phyloP scores from a whole-genome alignment of 768 basidiomycete genomes.

The Boletus rufocinnamomeus region DNA sequence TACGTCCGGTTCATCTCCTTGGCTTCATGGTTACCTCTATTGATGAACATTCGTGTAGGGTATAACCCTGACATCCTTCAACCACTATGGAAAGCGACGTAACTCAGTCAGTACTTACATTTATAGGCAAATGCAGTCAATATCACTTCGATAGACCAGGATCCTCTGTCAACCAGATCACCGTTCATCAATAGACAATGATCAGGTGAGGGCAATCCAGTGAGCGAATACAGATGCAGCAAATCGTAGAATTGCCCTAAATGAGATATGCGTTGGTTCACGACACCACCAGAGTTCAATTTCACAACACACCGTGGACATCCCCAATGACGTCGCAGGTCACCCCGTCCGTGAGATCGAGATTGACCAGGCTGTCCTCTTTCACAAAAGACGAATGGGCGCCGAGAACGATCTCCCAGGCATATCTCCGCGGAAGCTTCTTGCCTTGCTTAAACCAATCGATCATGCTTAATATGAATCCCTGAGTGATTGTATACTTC shows the following conservation, averaged over 20 bases:
- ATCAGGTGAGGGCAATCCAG: constrained; percentile 80
- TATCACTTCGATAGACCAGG: constrained; percentile 93
- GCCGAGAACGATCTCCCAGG: constrained; percentile 94
- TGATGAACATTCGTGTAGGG: constrained; percentile 87
- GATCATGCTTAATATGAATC: constrained; percentile 86
- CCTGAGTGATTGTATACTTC: constrained; percentile 69
- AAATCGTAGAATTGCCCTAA: constrained; percentile 95
- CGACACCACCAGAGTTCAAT: neutral
- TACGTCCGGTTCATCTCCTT: constrained; percentile 96
- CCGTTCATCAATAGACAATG: constrained; percentile 91
- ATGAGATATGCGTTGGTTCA: constrained; percentile 10
- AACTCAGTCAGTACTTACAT: constrained; percentile 50
- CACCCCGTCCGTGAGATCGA: constrained; percentile 71
- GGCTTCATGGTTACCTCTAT: constrained; percentile 96
- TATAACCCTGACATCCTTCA: constrained; percentile 71
- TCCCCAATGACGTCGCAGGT: constrained; percentile 96
- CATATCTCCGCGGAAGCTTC: constrained; percentile 82
- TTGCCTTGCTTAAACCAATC: constrained; percentile 95
- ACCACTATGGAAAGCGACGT: constrained; percentile 4
- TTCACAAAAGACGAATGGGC: constrained; percentile 73
- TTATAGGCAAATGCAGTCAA: constrained; percentile 94
- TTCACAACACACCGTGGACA: constrained; percentile 69
- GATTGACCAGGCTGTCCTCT: constrained; percentile 80
- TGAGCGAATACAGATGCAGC: constrained; percentile 81
- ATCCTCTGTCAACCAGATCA: constrained; percentile 97